phyloP scores from a whole-genome alignment of 345 rosid genomes.

The Angophora floribunda region DNA sequence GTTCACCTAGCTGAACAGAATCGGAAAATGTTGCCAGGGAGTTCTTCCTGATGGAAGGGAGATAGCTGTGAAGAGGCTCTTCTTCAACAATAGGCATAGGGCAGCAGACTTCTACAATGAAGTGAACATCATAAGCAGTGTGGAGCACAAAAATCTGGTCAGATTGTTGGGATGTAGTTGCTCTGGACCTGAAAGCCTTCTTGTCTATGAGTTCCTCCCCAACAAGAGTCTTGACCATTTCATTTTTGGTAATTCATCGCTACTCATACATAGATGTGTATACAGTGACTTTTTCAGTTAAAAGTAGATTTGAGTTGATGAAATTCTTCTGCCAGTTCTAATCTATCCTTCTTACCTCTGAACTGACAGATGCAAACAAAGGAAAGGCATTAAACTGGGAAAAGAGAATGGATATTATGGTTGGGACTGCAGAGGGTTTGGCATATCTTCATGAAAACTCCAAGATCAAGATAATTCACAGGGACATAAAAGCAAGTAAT shows the following conservation, averaged over 20 bases:
- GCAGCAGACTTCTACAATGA: slow-evolving; percentile 93
- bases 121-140: slow-evolving; percentile 78
- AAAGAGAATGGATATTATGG: slow-evolving; percentile 44
- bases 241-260: slow-evolving; percentile 47
- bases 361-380: slow-evolving; percentile 43
- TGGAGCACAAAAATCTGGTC: slow-evolving; percentile 90
- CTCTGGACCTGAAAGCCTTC: slow-evolving; percentile 93
- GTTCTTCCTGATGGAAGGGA: slow-evolving; percentile 82
- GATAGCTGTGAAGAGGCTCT: slow-evolving; percentile 87
- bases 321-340: not conserved
- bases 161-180: slow-evolving; percentile 87
- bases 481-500: slow-evolving; percentile 91
- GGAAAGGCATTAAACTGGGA: slow-evolving; percentile 66
- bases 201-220: slow-evolving; percentile 73
- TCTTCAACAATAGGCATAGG: slow-evolving; percentile 81
- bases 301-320: not conserved
- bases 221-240: slow-evolving; percentile 83
- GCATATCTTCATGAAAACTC: slow-evolving; percentile 79
- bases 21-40: slow-evolving; percentile 32
- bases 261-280: not conserved
- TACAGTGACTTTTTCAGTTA: not conserved
- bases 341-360: not conserved
- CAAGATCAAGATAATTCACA: slow-evolving; percentile 60
- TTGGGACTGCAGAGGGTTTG: slow-evolving; percentile 87
- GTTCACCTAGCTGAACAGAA: not conserved